phyloP scores from a whole-genome alignment of 495 filamentous ascomycete genomes.

The Podospora pseudopauciseta region DNA sequence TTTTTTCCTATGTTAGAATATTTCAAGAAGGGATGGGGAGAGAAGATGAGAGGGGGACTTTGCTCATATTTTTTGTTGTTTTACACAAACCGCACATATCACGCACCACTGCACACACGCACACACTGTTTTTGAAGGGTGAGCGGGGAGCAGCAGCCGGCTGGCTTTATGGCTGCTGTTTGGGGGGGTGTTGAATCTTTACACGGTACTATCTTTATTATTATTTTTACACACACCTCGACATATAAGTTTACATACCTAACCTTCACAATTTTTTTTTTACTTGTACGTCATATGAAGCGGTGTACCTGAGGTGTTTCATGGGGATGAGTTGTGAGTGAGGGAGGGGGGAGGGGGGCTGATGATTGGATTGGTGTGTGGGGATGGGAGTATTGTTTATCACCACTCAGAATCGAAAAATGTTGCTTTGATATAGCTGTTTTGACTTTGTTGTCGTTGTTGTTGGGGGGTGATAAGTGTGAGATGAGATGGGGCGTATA shows the following conservation, averaged over 20 bases:
- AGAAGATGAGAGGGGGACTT: background rate
- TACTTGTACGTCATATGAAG: background rate
- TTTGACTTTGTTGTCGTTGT: background rate
- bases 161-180: background rate
- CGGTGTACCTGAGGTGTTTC: background rate
- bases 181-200: background rate
- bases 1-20: conserved; percentile 10
- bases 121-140: background rate
- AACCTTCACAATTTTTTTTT: background rate
- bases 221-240: background rate
- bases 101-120: conserved; percentile 3
- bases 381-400: background rate
- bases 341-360: too few relatives aligned
- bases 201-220: background rate
- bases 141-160: background rate
- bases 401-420: background rate
- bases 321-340: background rate
- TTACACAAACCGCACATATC: background rate
- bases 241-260: background rate
- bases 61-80: background rate
- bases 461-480: background rate
- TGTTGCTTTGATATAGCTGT: background rate
- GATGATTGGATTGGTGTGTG: background rate
- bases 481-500: background rate
- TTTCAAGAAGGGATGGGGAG: background rate